Base-by-base conservation (phyloP, 257 asterid species). In the Solanum bulbocastanum region DNA sequence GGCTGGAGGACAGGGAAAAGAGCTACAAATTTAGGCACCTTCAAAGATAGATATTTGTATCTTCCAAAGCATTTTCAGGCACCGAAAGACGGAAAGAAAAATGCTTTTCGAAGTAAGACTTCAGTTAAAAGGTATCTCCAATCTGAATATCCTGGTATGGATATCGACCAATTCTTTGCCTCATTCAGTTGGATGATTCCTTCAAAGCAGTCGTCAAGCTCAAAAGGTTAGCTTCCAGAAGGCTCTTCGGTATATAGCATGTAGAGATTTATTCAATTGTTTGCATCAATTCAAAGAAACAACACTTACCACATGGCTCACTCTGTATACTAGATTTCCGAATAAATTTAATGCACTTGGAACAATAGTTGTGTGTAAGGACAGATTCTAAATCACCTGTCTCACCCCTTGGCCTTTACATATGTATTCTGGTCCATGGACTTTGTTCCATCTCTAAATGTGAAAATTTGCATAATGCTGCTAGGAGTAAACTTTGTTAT, bases 171-270 rank as follows among this genome's bases (percentile, higher is more conserved):
- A 2, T 93, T 95, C 87, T 92, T 94, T 40, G 93, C 94, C 86
- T 94, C 98, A 52, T 97, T 96, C 92, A 93, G 96, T 88, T 97
- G 99, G 99, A 94, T 65, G 90, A 91, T 97, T 88, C 98, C 98
- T 87, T 90, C 94, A 13, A 88, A 86, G 32, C 36, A 79, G 39
- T 25, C 84, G 9, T 1, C 52, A 2, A 79, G 15, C 65, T 89
- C 49, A 83, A 90, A 85, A 92, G 98, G 98, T 94, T 86, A 74
- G 90, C 74, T 37, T 82, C 71, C 6, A 14, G 65, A 87, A 79
- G 39, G 84, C 84, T 42, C 84, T 42, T 42, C 1, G 3, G 25
- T 78, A 78, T 42, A 16, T 79, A 15, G 65, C 9, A 79, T 79
- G 25, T 25, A 44, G 25, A 44, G 16, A 44, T 74, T 73, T 73